Evolutionary conservation across 306 rosid genomes (phyloP), one percentile per base, ranked within the genome.

Genomic region (Quercus robur): DNA sequence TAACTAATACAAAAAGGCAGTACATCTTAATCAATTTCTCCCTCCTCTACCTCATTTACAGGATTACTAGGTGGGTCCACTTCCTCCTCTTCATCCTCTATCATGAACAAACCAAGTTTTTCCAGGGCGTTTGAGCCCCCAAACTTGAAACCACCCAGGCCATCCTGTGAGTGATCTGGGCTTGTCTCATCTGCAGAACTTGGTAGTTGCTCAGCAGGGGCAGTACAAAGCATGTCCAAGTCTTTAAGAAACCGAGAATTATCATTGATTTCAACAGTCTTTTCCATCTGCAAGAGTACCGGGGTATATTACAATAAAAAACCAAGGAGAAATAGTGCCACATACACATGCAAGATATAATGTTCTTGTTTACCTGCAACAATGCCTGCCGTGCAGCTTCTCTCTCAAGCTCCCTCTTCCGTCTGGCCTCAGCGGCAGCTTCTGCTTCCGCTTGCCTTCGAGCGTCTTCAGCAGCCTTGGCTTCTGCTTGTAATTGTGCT

Each of bases 381-480:
- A 94, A 81, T 61, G 93, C 94, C 76, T 90, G 97, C 23, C 98
- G 77, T 18, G 98, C 98, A 62, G 98, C 98, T 83, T 93, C 97
- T 81, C 98, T 89, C 74, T 90, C 94, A 18, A 90, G 90, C 77
- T 91, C 95, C 92, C 94, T 90, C 89, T 91, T 89, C 74, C 89
- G 79, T 80, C 82, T 89, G 71, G 93, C 92, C 86, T 94, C 95
- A 6, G 94, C 95, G 46, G 91, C 92, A 69, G 90, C 97, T 89
- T 91, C 92, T 17, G 83, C 98, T 70, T 91, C 97, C 15, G 87
- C 92, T 78, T 13, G 86, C 81, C 73, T 89, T 81, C 83, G 90
- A 57, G 97, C 98, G 55, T 90, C 95, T 85, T 89, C 92, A 19
- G 98, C 98, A 46, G 97, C 97, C 83, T 89, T 87, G 8, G 95